Conservation (phyloP, 345 rosid species). For the Linum trigynum region DNA sequence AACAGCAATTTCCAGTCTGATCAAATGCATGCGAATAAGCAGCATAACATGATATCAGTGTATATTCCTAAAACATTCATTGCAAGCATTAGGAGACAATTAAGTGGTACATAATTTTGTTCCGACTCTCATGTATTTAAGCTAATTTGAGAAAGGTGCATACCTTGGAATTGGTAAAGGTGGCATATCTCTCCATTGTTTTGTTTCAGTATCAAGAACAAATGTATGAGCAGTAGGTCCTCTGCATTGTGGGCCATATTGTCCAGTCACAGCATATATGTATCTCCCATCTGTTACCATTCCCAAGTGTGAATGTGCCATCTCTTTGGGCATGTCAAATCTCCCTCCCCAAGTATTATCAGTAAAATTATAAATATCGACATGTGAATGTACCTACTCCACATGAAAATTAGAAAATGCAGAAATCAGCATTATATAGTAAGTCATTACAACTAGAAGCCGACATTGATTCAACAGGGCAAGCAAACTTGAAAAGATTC, state of each 20-base stretch:
- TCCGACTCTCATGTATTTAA: neutral
- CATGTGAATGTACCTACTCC: conserved; percentile 80
- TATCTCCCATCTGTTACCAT: conserved; percentile 92
- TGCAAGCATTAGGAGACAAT: neutral
- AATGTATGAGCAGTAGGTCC: conserved; percentile 80
- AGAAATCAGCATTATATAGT: neutral
- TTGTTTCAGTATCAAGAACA: conserved; percentile 78
- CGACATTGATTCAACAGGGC: neutral
- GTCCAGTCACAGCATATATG: conserved; percentile 76
- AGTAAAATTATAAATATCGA: conserved; percentile 74
- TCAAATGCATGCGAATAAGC: neutral
- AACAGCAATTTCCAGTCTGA: neutral
- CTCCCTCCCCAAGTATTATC: conserved; percentile 82
- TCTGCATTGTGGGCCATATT: conserved; percentile 92
- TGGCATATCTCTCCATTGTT: conserved; percentile 59
- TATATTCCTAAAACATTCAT: too few species aligned
- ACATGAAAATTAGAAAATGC: neutral
- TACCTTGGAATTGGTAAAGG: conserved; percentile 89
- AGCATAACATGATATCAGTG: neutral
- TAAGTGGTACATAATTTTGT: neutral
- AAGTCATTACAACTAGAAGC: conserved; percentile 6
- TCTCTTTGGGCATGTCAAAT: conserved; percentile 95
- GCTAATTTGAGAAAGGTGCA: conserved; percentile 11
- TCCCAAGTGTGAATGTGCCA: conserved; percentile 99
- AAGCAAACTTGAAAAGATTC: neutral